Evolutionary conservation across 345 rosid species (phyloP), one percentile per base, ranked within the genome.

Genomic region (Linum tenue): DNA sequence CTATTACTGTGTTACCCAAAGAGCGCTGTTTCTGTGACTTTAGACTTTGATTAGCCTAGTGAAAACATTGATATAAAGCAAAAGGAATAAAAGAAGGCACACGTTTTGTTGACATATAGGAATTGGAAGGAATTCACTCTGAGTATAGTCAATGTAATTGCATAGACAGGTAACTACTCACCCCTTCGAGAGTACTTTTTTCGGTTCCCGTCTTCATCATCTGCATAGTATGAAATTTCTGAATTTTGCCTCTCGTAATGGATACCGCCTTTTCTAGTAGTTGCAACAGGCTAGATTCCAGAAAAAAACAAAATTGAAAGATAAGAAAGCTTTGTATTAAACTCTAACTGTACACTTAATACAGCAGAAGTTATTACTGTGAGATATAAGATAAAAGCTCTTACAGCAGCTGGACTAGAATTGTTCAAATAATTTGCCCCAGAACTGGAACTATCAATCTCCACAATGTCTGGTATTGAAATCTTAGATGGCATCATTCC

Each of bases 181-280:
- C 99, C 99, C 72, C 99, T 91, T 74, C 95, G 80, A 72, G 75
- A 79, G 75, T 94, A 94, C 82, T 94, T 91, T 65, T 86, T 91
- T 50, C 58, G 83, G 67, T 85, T 84, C 39, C 82, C 92, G 62
- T 94, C 99, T 85, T 94, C 99, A 74, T 91, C 99, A 60, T 94
- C 99, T 0, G 92, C 95, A 80, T 81, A 88, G 80, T 86, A 84
- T 68, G 84, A 74, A 40, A 76, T 78, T 79, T 87, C 96, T 2
- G 97, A 85, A 79, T 78, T 87, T 78, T 91, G 92, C 74, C 86
- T 76, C 57, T 95, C 99, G 63, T 77, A 85, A 59, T 80, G 79
- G 38, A 80, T 64, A 64, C 86, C 79, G 78, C 81, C 78, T 82
- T 94, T 94, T 48, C 99, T 79, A 70, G 99, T 87, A 66, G 96